A percentile compares a stretch with the other conserved stretches of the same genome.
Evolutionary conservation across 495 filamentous ascomycete species (phyloP).

Genomic region (Amniculicola lignicola): DNA sequence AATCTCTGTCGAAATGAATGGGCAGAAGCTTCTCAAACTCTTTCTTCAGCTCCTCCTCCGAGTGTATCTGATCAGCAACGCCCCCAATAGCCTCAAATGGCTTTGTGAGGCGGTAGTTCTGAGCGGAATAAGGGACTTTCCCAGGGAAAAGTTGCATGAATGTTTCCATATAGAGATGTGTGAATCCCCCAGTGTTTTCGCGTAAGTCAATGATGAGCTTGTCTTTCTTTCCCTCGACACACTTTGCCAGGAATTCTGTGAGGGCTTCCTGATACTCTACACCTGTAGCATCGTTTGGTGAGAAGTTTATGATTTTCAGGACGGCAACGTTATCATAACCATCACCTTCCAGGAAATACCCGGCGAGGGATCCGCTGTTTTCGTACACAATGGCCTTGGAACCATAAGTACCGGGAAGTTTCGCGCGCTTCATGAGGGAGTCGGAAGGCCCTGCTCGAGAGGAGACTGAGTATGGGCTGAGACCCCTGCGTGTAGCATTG

Average conservation of each 20-base stretch:
- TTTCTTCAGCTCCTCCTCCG: constrained; percentile 14
- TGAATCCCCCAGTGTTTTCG: constrained; percentile 24
- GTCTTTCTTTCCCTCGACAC: constrained; percentile 9
- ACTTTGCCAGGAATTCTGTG: constrained; percentile 12
- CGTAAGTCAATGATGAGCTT: constrained; percentile 31
- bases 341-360: constrained; percentile 19
- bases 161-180: constrained; percentile 16
- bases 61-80: constrained; percentile 11
- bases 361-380: constrained; percentile 37
- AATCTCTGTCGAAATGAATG: not conserved
- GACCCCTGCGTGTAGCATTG: not conserved
- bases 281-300: not conserved
- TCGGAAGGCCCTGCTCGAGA: too few relatives aligned
- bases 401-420: constrained; percentile 40
- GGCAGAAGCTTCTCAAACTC: constrained; percentile 7
- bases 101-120: constrained; percentile 16
- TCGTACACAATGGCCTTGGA: constrained; percentile 48
- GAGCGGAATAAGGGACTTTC: constrained; percentile 10
- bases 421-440: constrained; percentile 9
- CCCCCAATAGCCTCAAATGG: constrained; percentile 19
- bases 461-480: too few relatives aligned
- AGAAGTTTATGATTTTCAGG: constrained; percentile 25
- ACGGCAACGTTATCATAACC: constrained; percentile 28
- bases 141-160: constrained; percentile 30
- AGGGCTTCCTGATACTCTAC: constrained; percentile 18